Evolutionary conservation across 345 rosid species (phyloP).

Genomic region (Corchorus capsularis): DNA sequence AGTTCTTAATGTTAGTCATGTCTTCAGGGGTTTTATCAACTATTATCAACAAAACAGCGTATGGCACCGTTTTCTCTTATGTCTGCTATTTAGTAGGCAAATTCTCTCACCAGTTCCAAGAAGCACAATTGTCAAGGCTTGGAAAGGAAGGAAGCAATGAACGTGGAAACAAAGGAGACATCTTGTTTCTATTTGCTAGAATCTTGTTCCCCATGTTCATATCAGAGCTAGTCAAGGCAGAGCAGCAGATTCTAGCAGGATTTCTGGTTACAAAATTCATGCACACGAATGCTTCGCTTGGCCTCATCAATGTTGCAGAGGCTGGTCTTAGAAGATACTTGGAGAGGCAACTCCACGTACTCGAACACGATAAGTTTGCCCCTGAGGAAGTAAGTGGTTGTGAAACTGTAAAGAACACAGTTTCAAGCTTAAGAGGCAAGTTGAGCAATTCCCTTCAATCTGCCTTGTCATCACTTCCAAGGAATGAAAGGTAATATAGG

Average conservation of each 20-base stretch:
- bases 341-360: constrained; percentile 53
- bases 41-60: constrained; percentile 45
- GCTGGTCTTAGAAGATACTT: constrained; percentile 65
- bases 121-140: constrained; percentile 38
- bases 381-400: constrained; percentile 27
- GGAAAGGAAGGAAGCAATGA: constrained; percentile 27
- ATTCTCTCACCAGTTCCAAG: constrained; percentile 65
- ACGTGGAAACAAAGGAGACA: constrained; percentile 27
- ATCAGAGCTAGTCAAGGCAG: constrained; percentile 71
- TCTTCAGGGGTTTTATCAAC: constrained; percentile 62
- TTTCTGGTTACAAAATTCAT: constrained; percentile 67
- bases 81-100: constrained; percentile 72
- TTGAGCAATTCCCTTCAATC: constrained; percentile 51
- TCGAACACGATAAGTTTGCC: constrained; percentile 34
- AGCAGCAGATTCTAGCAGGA: constrained; percentile 80
- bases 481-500: constrained; percentile 4
- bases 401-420: constrained; percentile 45
- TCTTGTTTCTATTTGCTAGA: constrained; percentile 44
- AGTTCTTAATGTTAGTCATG: constrained; percentile 56
- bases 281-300: constrained; percentile 75
- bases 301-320: constrained; percentile 65
- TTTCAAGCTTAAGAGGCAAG: constrained; percentile 44
- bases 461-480: constrained; percentile 50
- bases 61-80: constrained; percentile 59
- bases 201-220: constrained; percentile 68